phyloP scores from a whole-genome alignment of 1,284 basidiomycete genomes.

The Ganoderma leucocontextum region DNA sequence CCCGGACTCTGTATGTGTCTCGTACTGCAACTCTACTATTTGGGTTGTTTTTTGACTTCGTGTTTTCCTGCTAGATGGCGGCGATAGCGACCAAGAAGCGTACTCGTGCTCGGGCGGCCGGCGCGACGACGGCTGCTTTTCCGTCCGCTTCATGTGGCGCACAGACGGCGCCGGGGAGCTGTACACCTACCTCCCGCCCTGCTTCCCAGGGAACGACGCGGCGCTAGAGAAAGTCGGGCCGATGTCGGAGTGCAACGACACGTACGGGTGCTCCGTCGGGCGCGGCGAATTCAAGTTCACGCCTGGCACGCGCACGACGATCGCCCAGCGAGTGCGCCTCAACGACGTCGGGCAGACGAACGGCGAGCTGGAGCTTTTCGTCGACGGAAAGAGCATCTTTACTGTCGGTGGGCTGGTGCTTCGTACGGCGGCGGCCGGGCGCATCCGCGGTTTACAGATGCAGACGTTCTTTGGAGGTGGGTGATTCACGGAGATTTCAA shows the following conservation, averaged over 20 bases:
- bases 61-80: slow-evolving; percentile 51
- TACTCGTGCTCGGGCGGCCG: slow-evolving; percentile 60
- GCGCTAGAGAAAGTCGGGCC: slow-evolving; percentile 59
- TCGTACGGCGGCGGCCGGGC: slow-evolving; percentile 50
- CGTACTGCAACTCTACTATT: not conserved
- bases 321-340: slow-evolving; percentile 66
- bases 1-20: slow-evolving; percentile 42
- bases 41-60: not conserved
- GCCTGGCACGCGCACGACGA: slow-evolving; percentile 66
- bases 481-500: slow-evolving; percentile 27
- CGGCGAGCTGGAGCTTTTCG: slow-evolving; percentile 63
- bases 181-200: slow-evolving; percentile 66
- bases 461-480: slow-evolving; percentile 75
- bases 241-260: slow-evolving; percentile 63
- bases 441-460: slow-evolving; percentile 67
- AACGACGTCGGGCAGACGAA: slow-evolving; percentile 66
- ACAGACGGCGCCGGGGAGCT: slow-evolving; percentile 59
- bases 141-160: slow-evolving; percentile 67
- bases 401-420: slow-evolving; percentile 59
- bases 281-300: slow-evolving; percentile 74
- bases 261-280: slow-evolving; percentile 76
- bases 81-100: slow-evolving; percentile 52
- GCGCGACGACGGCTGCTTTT: slow-evolving; percentile 57
- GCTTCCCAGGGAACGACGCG: slow-evolving; percentile 63
- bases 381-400: slow-evolving; percentile 66